These are phyloP conservation scores for Yamadazyma phyllophila DNA, from an alignment of 805 yeast genomes.

Conservation along the genomic window DNA sequence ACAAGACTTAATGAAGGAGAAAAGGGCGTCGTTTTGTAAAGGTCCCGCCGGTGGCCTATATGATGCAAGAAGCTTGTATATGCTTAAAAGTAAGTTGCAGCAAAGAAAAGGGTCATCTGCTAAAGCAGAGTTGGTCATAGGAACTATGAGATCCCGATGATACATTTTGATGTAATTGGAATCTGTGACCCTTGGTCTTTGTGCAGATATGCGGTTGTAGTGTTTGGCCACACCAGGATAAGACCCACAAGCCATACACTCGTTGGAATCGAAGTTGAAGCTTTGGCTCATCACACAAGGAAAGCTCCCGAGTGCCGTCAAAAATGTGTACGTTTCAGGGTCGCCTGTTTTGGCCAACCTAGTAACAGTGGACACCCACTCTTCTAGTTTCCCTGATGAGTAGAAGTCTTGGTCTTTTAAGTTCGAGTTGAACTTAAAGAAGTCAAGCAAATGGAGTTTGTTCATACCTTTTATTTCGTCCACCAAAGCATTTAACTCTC, in stretches of 20 bases:
- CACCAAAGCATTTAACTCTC: neutral
- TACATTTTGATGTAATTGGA: constrained; percentile 20
- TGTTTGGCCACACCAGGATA: neutral
- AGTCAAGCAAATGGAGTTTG: constrained; percentile 3
- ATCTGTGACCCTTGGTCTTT: constrained; percentile 16
- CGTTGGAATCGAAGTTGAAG: constrained; percentile 25
- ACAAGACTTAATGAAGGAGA: constrained; percentile 31
- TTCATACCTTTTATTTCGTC: constrained; percentile 1
- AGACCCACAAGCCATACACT: constrained; percentile 36
- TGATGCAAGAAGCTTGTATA: constrained; percentile 51
- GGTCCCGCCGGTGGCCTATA: constrained; percentile 45
- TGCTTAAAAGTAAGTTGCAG: constrained; percentile 44
- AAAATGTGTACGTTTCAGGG: constrained; percentile 20
- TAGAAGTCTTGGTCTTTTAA: too few relatives aligned
- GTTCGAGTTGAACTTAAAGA: constrained; percentile 1
- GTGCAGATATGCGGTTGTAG: neutral
- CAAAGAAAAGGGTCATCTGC: constrained; percentile 24
- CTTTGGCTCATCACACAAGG: constrained; percentile 43
- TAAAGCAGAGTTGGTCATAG: neutral
- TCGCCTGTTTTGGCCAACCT: neutral
- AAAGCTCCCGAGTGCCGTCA: constrained; percentile 40
- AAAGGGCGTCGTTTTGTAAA: constrained; percentile 27
- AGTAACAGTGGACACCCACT: constrained; percentile 1
- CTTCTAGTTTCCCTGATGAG: neutral
- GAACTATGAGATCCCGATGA: constrained; percentile 24